These are phyloP conservation scores for Gastrodia elata DNA, from an alignment of 106 monocot genomes.

Conservation along the genomic window DNA sequence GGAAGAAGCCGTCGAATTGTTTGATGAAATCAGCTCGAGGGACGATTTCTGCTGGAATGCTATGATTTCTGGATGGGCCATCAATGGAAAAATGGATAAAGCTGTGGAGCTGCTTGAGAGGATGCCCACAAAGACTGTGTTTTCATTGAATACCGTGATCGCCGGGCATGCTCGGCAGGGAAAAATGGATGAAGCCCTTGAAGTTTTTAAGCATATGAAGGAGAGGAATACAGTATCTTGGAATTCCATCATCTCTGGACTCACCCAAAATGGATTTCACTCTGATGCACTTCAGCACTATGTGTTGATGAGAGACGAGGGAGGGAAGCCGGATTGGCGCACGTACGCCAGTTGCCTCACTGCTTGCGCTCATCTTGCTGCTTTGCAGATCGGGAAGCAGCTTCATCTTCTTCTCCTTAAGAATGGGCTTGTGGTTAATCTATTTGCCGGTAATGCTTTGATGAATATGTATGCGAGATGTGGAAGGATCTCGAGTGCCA, in stretches of 20 bases:
- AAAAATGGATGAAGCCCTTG: conserved; percentile 16
- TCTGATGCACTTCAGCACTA: conserved; percentile 31
- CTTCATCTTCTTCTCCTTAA: conserved; percentile 27
- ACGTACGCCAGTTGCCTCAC: conserved; percentile 46
- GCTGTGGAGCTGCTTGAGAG: conserved; percentile 14
- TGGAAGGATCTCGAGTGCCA: conserved; percentile 33
- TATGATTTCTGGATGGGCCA: conserved; percentile 52
- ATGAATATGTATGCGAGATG: conserved; percentile 61
- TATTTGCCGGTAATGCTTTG: conserved; percentile 51
- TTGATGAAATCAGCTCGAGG: conserved; percentile 19
- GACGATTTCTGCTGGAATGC: conserved; percentile 55
- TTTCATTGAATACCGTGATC: conserved; percentile 33
- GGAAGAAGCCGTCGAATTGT: conserved; percentile 34
- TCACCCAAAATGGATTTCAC: conserved; percentile 22
- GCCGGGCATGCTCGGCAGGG: conserved; percentile 29
- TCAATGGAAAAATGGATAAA: conserved; percentile 28
- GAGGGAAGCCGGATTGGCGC: conserved; percentile 43
- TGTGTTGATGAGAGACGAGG: conserved; percentile 34
- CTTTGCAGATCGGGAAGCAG: conserved; percentile 38
- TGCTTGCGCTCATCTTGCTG: conserved; percentile 51
- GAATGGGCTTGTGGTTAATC: conserved; percentile 23
- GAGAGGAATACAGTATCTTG: conserved; percentile 23
- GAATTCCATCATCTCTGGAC: conserved; percentile 31
- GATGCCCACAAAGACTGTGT: conserved; percentile 31
- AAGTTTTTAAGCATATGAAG: conserved; percentile 25